A percentile compares a stretch with the other conserved stretches of the same genome.
Conservation (phyloP, 1,284 basidiomycete genomes). For the Naganishia sp. region DNA sequence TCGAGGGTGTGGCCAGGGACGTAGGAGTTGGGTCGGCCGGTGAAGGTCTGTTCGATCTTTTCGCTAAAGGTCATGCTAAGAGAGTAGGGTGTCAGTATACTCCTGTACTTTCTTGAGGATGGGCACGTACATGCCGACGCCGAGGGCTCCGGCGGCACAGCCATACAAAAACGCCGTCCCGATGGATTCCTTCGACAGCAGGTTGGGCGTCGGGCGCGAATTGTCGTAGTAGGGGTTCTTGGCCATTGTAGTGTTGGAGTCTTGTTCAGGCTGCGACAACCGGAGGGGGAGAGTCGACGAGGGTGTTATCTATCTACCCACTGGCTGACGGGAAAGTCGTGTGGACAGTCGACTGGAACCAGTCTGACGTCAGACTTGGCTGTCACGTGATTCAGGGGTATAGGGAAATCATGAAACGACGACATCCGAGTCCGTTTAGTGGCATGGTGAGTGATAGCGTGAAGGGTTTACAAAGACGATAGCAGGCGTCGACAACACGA, state of each 20-base stretch:
- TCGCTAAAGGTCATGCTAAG: slow-evolving; percentile 35
- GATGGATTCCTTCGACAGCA: slow-evolving; percentile 26
- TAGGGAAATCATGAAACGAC: too few species aligned
- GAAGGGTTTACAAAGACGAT: too few species aligned
- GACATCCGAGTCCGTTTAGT: too few species aligned
- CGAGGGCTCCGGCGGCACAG: slow-evolving; percentile 24
- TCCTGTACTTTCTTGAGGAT: neutral
- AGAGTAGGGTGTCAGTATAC: neutral
- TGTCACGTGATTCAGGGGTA: neutral
- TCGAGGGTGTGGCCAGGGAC: slow-evolving; percentile 35
- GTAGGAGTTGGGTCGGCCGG: slow-evolving; percentile 35
- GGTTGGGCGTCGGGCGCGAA: slow-evolving; percentile 25
- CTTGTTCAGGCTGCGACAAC: too few species aligned
- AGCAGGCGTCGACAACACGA: too few species aligned
- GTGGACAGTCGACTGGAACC: too few species aligned
- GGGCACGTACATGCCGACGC: slow-evolving; percentile 25
- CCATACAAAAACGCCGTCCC: slow-evolving; percentile 28
- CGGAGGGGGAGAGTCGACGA: too few species aligned
- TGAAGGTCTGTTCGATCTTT: slow-evolving; percentile 36
- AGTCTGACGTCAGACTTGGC: neutral
- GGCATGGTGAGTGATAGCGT: too few species aligned
- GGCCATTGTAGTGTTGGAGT: slow-evolving; percentile 2
- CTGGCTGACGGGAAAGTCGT: too few species aligned
- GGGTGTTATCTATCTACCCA: too few species aligned
- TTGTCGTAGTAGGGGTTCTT: slow-evolving; percentile 32